These are phyloP conservation scores for Claviceps maximensis DNA, from an alignment of 2,329 filamentous ascomycete species.

Conservation along the genomic window DNA sequence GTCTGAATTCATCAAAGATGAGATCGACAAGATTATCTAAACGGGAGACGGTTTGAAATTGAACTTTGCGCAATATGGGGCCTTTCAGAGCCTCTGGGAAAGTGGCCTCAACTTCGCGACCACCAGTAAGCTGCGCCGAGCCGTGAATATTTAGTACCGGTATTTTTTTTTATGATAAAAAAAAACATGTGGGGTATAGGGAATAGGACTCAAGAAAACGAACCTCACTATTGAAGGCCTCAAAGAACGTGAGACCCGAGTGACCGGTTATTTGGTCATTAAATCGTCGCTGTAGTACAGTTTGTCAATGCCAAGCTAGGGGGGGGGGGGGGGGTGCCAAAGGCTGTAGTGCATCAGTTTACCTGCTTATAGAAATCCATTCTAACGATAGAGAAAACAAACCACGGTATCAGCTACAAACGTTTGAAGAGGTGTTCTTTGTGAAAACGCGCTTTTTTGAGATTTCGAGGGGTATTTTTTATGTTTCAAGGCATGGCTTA, in stretches of 20 bases:
- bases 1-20: constrained; percentile 67
- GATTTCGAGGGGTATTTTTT: background rate
- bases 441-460: background rate
- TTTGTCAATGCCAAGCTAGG: background rate
- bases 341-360: background rate
- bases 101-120: constrained; percentile 76
- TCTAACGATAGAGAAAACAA: constrained; percentile 28
- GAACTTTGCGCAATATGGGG: constrained; percentile 78
- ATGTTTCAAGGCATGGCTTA: constrained; percentile 27
- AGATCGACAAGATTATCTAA: constrained; percentile 68
- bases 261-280: constrained; percentile 95
- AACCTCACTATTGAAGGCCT: constrained; percentile 85
- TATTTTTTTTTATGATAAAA: background rate
- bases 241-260: constrained; percentile 81
- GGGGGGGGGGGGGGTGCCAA: background rate
- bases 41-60: constrained; percentile 78
- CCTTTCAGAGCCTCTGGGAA: constrained; percentile 88
- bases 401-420: constrained; percentile 1
- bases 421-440: background rate
- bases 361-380: constrained; percentile 93
- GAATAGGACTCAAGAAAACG: constrained; percentile 8
- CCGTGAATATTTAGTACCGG: constrained; percentile 2
- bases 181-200: background rate
- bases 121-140: constrained; percentile 51
- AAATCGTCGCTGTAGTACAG: constrained; percentile 54